Base-by-base conservation (phyloP, 305 asterid species). In the Ruellia speciosa region DNA sequence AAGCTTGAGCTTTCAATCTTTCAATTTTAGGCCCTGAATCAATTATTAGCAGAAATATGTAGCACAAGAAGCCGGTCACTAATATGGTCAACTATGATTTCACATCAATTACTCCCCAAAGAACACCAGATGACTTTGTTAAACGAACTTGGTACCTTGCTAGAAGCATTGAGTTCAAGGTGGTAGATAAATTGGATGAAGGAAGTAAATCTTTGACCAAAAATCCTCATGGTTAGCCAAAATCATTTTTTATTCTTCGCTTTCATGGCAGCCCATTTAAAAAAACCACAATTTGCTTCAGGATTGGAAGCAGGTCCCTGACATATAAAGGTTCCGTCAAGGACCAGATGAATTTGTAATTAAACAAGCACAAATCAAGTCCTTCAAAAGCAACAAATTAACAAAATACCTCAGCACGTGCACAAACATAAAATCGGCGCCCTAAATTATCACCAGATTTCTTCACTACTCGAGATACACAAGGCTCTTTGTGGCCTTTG, bases 291-390 rank as follows among this genome's bases (percentile, higher is more conserved):
- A 76, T 90, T 87, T 6, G 95, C 96, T 82, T 90, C 95, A 43
- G 86, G 74, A 72, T 90, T 90, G 35, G 95, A 81, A 68, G 95
- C 78, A 70, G 98, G 98, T 56, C 98, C 96, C 98, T 90, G 74
- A 65, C 3, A 53, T 18, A 58, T 12, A 63, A 17, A 64, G 50
- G 57, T 45, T 63, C 19, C 40, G 14, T 64, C 56, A 65, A 65
- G 49, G 13, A 56, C 48, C 1, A 54, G 18, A 34, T 12, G 7
- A 5, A 14, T 33, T 15, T 5, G 17, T 11, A 6, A 6, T 6
- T 34, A 11, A 14, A 28, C 15, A 14, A 9, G 18, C 31, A 39
- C 18, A 34, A 62, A 19, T 58, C 33, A 52, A 69, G 52, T 46
- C 6, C 41, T 37, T 7, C 41, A 37, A 3, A 37, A 37, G 31